Conservation (phyloP, 805 yeast species). For the Hanseniaspora singularis region DNA sequence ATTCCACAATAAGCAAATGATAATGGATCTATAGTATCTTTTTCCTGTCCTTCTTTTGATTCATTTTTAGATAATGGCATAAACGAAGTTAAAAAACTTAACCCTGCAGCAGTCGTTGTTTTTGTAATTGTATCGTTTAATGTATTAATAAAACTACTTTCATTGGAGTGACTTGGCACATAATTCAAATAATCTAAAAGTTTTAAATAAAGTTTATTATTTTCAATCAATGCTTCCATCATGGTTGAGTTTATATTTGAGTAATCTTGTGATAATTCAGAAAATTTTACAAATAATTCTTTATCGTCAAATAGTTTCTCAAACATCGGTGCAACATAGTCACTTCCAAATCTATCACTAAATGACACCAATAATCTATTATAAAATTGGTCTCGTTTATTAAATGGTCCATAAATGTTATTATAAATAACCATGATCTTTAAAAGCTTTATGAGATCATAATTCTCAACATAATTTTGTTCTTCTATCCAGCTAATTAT, state of each 20-base stretch:
- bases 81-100: not conserved
- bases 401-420: slow-evolving; percentile 6
- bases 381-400: not conserved
- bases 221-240: too few relatives aligned
- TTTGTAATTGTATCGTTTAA: slow-evolving; percentile 6
- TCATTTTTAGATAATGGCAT: not conserved
- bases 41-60: too few relatives aligned
- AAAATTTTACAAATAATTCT: not conserved
- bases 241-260: not conserved
- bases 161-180: slow-evolving; percentile 16
- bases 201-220: not conserved
- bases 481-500: slow-evolving; percentile 9
- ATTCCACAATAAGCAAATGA: slow-evolving; percentile 68
- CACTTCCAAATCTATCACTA: slow-evolving; percentile 15
- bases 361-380: slow-evolving; percentile 5
- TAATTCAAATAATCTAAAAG: slow-evolving; percentile 9
- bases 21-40: not conserved
- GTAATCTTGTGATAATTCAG: too few relatives aligned
- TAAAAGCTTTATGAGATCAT: not conserved
- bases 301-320: not conserved
- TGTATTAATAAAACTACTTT: slow-evolving; percentile 4
- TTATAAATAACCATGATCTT: slow-evolving; percentile 1
- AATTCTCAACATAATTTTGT: slow-evolving; percentile 6
- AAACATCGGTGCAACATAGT: not conserved
- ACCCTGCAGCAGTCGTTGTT: slow-evolving; percentile 5